phyloP scores from a whole-genome alignment of 2,329 filamentous ascomycete species.

The Botryotinia globosa region DNA sequence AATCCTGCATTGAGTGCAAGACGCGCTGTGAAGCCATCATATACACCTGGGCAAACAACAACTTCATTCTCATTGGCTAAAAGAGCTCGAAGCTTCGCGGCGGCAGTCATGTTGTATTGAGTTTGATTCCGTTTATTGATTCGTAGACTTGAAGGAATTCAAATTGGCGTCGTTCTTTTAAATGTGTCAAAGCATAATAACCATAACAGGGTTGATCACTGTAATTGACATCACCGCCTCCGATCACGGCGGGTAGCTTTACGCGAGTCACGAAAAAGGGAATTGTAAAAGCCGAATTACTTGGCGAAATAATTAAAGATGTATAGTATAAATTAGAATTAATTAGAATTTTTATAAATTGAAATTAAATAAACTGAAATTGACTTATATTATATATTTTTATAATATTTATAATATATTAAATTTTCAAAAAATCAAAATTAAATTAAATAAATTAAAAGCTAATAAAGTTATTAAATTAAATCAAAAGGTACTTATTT shows the following conservation, averaged over 20 bases:
- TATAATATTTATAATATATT: too few species aligned
- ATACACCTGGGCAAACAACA: constrained; percentile 62
- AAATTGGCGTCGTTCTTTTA: neutral
- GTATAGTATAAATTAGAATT: too few species aligned
- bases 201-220: neutral
- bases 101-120: neutral
- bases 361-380: too few species aligned
- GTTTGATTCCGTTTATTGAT: neutral
- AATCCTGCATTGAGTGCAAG: constrained; percentile 62
- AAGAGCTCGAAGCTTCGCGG: constrained; percentile 21
- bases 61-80: constrained; percentile 35
- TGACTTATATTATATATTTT: too few species aligned
- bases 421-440: too few species aligned
- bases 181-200: neutral
- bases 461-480: too few species aligned
- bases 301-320: too few species aligned
- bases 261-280: neutral
- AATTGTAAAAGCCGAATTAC: constrained; percentile 1
- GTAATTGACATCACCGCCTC: neutral
- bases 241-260: neutral
- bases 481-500: too few species aligned
- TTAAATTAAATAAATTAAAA: too few species aligned
- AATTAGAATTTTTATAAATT: too few species aligned
- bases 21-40: constrained; percentile 64
- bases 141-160: neutral